Percentiles rank a stretch among this genome's conserved stretches.
phyloP scores from a whole-genome alignment of 129 eudicot species.

The carrot (Daucus carota) region DNA sequence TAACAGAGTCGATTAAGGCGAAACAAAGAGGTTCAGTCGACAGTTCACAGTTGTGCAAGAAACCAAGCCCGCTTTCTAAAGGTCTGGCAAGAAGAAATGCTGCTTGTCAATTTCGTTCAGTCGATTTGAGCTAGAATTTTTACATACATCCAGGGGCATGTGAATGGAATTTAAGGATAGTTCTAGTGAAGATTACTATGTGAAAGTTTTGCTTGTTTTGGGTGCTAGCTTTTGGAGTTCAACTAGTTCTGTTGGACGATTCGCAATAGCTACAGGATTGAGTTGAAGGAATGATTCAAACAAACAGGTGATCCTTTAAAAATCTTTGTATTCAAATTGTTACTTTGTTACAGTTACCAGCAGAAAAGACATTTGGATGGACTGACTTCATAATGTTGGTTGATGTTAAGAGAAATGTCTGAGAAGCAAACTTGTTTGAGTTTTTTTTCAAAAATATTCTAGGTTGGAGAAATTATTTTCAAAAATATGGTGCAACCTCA shows the following conservation, averaged over 20 bases:
- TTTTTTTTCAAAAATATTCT: too few relatives aligned
- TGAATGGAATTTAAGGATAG: conserved; percentile 7
- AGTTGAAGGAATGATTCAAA: too few relatives aligned
- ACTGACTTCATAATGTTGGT: too few relatives aligned
- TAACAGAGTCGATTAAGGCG: conserved; percentile 73
- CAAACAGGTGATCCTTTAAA: not conserved
- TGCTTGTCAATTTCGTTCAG: conserved; percentile 42
- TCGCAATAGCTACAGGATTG: too few relatives aligned
- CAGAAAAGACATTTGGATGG: conserved; percentile 18
- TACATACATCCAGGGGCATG: conserved; percentile 38
- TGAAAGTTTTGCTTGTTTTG: conserved; percentile 11
- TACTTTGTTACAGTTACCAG: not conserved
- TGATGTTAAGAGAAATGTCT: too few relatives aligned
- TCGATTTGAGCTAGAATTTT: conserved; percentile 50
- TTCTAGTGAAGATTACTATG: conserved; percentile 5
- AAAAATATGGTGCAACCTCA: too few relatives aligned
- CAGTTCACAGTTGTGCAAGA: conserved; percentile 23
- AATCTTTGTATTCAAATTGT: not conserved
- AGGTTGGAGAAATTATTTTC: too few relatives aligned
- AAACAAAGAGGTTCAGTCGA: conserved; percentile 42
- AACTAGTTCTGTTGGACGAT: not conserved
- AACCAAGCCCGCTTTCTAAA: conserved; percentile 50
- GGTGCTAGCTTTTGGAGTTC: conserved; percentile 23
- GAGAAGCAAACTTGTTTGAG: too few relatives aligned
- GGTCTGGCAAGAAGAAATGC: conserved; percentile 52